A percentile compares a stretch with the other conserved stretches of the same genome.
phyloP scores from a whole-genome alignment of 2,329 filamentous ascomycete genomes.

The Trichoderma sp. region DNA sequence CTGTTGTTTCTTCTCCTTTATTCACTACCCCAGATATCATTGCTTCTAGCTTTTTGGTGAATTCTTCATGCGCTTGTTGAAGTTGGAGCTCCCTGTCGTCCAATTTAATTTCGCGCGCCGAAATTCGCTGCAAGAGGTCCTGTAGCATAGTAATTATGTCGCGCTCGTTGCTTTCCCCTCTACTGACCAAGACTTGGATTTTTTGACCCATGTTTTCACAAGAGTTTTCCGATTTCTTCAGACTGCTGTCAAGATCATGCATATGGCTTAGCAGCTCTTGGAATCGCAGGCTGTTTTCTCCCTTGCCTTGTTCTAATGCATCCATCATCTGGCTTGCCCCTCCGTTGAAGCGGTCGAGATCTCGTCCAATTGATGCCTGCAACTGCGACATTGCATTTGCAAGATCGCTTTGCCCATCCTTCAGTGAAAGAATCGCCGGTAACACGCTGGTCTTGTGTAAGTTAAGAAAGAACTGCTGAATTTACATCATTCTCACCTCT shows the following conservation, averaged over 20 bases:
- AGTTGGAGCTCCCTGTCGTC: conserved; percentile 25
- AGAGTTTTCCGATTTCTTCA: conserved; percentile 15
- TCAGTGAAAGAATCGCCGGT: not conserved
- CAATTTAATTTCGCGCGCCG: conserved; percentile 24
- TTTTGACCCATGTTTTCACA: conserved; percentile 23
- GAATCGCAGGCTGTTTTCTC: not conserved
- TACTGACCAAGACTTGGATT: conserved; percentile 18
- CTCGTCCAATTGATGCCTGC: not conserved
- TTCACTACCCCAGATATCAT: conserved; percentile 18
- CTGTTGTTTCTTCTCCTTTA: conserved; percentile 21
- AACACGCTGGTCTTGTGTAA: conserved; percentile 3
- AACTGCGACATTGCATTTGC: not conserved
- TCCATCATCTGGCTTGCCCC: conserved; percentile 1
- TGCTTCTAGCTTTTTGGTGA: conserved; percentile 22
- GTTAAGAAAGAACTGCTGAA: not conserved
- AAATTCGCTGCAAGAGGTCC: conserved; percentile 22
- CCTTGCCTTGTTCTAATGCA: not conserved
- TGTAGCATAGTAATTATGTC: conserved; percentile 15
- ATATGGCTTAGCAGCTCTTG: not conserved
- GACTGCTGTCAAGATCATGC: not conserved
- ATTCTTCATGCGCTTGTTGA: conserved; percentile 21
- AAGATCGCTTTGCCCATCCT: not conserved
- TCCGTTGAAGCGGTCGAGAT: not conserved
- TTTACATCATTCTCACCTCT: not conserved
- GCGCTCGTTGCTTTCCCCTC: conserved; percentile 14